Evolutionary conservation across 2,329 filamentous ascomycete genomes (phyloP), one percentile per base, ranked within the genome.

Genomic region (Xylariaceae sp.): DNA sequence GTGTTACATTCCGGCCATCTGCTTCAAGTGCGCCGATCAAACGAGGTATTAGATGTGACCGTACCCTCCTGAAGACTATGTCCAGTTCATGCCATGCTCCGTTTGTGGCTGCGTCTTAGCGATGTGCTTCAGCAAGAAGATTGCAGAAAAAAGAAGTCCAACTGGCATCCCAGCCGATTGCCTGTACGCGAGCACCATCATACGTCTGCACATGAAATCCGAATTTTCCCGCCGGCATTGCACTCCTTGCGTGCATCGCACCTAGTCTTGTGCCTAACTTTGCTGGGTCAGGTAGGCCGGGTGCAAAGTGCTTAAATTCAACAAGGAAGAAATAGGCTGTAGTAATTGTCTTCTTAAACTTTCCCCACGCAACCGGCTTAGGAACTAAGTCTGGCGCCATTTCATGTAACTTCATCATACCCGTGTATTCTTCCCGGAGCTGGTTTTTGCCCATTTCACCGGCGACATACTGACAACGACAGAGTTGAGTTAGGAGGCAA

Each of bases 371-470:
- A 1, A 56, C 45, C 10, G 56, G 56, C 16, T 44, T 53, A 1
- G 53, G 53, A 1, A 58, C 56, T 6, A 58, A 13, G 5, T 45
- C 36, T n/a, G 56, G 48, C 7, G 54, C 50, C 2, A 51, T 14
- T 31, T 19, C 28, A 39, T 53, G 49, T n/a, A 57, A 31, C 17
- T 51, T 49, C 13, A 44, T 22, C 55, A 57, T 57, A 7, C 55
- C 55, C 7, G 41, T 47, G 13, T 48, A 57, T 31, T 57, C 55
- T n/a, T 52, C 55, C 16, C 48, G 28, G n/a, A 56, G 22, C 22
- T 58, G 56, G 10, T 31, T 4, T 31, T 49, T 49, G n/a, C 53
- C 56, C 10, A 51, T 33, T 3, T 56, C 47, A 6, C 53, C 56
- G 3, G 53, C 42, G 31, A 56, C 53, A 48, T 56, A 58, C 22